Percentiles rank a stretch among this genome's conserved stretches.
Evolutionary conservation across 1,284 basidiomycete species (phyloP).

Genomic region (Puccinia hordei): DNA sequence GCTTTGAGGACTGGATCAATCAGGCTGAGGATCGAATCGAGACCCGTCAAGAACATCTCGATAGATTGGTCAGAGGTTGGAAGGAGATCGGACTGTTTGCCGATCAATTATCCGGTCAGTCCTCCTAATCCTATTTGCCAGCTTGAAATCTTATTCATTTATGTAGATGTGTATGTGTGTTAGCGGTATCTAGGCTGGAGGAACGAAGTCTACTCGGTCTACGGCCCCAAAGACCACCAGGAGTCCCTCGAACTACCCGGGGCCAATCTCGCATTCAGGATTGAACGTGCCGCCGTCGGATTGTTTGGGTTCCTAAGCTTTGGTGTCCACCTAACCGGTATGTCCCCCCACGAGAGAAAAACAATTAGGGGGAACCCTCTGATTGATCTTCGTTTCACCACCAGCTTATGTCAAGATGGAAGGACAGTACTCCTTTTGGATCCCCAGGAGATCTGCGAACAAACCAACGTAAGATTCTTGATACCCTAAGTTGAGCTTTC

Average conservation of each 20-base stretch:
- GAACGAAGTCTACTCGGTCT: slow-evolving; percentile 78
- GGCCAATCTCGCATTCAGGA: slow-evolving; percentile 75
- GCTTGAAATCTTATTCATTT: too few species aligned
- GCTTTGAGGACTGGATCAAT: slow-evolving; percentile 70
- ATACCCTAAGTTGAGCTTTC: too few species aligned
- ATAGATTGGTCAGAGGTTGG: slow-evolving; percentile 59
- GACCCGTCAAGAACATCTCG: slow-evolving; percentile 58
- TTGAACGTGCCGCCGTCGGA: slow-evolving; percentile 84
- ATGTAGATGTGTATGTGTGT: too few species aligned
- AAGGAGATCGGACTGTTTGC: slow-evolving; percentile 59
- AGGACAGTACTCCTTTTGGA: slow-evolving; percentile 69
- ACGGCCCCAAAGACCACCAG: slow-evolving; percentile 65
- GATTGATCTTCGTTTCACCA: not conserved
- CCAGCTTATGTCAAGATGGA: slow-evolving; percentile 56
- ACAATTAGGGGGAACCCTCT: not conserved
- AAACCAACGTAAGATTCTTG: slow-evolving; percentile 88
- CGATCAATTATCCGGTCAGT: slow-evolving; percentile 60
- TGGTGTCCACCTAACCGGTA: slow-evolving; percentile 73
- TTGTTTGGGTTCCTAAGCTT: slow-evolving; percentile 88
- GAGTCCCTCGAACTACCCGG: not conserved
- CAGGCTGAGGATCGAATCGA: slow-evolving; percentile 61
- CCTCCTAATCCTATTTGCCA: too few species aligned
- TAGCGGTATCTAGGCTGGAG: slow-evolving; percentile 68
- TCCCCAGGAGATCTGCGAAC: slow-evolving; percentile 77
- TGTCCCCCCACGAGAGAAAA: not conserved